Evolutionary conservation across 2,329 filamentous ascomycete species (phyloP), one percentile per base, ranked within the genome.

Genomic region (Orbilia oligospora): DNA sequence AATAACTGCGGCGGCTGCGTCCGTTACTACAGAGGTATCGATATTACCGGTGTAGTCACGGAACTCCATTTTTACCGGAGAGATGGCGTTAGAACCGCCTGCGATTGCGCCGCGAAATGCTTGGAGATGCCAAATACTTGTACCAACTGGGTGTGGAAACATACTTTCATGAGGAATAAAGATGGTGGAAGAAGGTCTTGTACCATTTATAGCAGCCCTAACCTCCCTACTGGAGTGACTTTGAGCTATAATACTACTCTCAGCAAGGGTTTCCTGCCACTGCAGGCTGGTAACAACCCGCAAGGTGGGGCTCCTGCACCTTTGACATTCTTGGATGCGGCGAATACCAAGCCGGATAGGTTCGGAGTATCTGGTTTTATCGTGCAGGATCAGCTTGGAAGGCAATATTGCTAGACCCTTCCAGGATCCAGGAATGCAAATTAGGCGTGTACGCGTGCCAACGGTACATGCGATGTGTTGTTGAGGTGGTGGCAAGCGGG

Each of bases 281-380:
- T 53, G 4, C 22, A 30, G 12, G 12, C 49, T 16, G 14, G 3
- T 0, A 53, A 53, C 8, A 53, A 53, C 14, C 49, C 49, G n/a
- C 49, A 53, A 33, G 5, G 0, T 16, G 49, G 49, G 6, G 2
- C 24, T 5, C 1, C 16, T 5, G 49, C 49, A n/a, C 49, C 49
- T 0, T 53, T 53, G 49, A 53, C 49, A 1, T 53, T 53, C 24
- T 33, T 53, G 49, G 49, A 53, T 33, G 24, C 24, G 22, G 49
- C 24, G 16, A 33, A 33, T 8, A 53, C 49, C 12, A 53, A 1
- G 4, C 49, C 49, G 3, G 49, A 53, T n/a, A 53, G 24, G 9
- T 53, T 53, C n/a, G 49, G 49, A 5, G 49, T 53, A 6, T 53
- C 49, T 3, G 49, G 49, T n/a, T 53, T 53, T 30, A 12, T 53